A percentile compares a stretch with the other conserved stretches of the same genome.
phyloP scores from a whole-genome alignment of 805 yeast genomes.

The Torulaspora delbrueckii region DNA sequence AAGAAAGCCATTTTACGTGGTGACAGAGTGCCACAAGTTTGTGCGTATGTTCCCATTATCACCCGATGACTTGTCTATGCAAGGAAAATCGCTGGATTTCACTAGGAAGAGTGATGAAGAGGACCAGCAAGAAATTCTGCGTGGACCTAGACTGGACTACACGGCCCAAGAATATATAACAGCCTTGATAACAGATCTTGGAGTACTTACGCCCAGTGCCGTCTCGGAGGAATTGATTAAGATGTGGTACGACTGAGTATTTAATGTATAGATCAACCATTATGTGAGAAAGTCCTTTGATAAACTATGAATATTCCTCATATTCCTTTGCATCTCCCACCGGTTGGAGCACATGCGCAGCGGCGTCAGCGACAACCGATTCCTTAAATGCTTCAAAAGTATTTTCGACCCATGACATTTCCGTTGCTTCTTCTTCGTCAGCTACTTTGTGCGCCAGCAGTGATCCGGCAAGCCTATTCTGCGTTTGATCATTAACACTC shows the following conservation, averaged over 20 bases:
- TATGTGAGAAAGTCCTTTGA: not conserved
- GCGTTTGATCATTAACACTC: constrained; percentile 50
- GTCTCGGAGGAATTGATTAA: constrained; percentile 97
- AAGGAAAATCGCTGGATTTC: constrained; percentile 45
- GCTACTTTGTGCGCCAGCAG: constrained; percentile 56
- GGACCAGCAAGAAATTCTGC: constrained; percentile 32
- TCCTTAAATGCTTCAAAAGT: constrained; percentile 32
- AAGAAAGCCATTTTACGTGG: constrained; percentile 89
- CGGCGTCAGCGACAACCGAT: constrained; percentile 21
- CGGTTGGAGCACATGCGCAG: constrained; percentile 24
- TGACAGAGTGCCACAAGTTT: constrained; percentile 91
- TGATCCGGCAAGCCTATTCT: constrained; percentile 64
- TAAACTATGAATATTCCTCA: constrained; percentile 19
- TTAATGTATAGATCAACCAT: not conserved
- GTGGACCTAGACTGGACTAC: constrained; percentile 71
- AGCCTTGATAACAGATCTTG: constrained; percentile 92
- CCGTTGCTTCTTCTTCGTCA: constrained; percentile 52
- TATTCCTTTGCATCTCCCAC: constrained; percentile 26
- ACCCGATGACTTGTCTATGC: constrained; percentile 81
- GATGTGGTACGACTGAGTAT: constrained; percentile 83
- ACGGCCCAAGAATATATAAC: constrained; percentile 95
- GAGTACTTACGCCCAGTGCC: constrained; percentile 95
- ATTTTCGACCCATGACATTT: constrained; percentile 44
- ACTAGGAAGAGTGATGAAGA: constrained; percentile 24
- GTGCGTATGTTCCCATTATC: constrained; percentile 93